Conservation (phyloP, 23 red algal species). For the Pyropia yezoensis region DNA sequence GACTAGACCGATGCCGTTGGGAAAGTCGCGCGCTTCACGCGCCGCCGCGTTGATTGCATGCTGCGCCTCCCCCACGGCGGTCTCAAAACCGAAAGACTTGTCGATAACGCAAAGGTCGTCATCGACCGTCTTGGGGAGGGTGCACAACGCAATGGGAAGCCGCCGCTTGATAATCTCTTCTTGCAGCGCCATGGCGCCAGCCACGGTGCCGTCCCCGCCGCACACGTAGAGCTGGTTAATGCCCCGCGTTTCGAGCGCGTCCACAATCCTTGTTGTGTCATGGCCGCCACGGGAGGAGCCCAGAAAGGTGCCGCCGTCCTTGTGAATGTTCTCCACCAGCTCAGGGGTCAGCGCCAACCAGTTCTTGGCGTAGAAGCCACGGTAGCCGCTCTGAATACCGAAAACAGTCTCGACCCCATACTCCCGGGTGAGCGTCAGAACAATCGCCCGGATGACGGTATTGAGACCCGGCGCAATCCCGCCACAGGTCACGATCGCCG, state of each 20-base stretch:
- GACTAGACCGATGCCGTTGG: slow-evolving; percentile 79
- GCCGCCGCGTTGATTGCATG: slow-evolving; percentile 83
- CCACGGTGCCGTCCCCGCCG: slow-evolving; percentile 88
- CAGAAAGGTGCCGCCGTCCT: slow-evolving; percentile 68
- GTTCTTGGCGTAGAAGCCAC: slow-evolving; percentile 78
- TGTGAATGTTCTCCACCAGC: slow-evolving; percentile 50
- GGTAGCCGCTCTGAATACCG: slow-evolving; percentile 75
- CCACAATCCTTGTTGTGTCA: slow-evolving; percentile 65
- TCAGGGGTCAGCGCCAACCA: slow-evolving; percentile 56
- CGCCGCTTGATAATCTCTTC: slow-evolving; percentile 38
- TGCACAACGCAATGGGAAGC: slow-evolving; percentile 54
- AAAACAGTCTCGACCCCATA: slow-evolving; percentile 75
- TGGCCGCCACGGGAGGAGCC: slow-evolving; percentile 80
- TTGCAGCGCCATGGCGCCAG: slow-evolving; percentile 50
- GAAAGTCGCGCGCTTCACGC: slow-evolving; percentile 64
- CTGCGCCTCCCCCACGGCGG: slow-evolving; percentile 85
- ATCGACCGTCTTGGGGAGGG: slow-evolving; percentile 94
- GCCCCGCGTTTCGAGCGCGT: slow-evolving; percentile 59
- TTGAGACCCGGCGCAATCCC: slow-evolving; percentile 88
- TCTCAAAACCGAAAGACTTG: slow-evolving; percentile 83
- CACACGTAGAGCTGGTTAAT: slow-evolving; percentile 77
- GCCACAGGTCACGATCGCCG: slow-evolving; percentile 85
- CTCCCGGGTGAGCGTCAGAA: slow-evolving; percentile 21
- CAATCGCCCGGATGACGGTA: slow-evolving; percentile 82
- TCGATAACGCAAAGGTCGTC: slow-evolving; percentile 92